These are phyloP conservation scores for Suillus clintonianus DNA, from an alignment of 768 basidiomycete genomes.

Conservation along the genomic window DNA sequence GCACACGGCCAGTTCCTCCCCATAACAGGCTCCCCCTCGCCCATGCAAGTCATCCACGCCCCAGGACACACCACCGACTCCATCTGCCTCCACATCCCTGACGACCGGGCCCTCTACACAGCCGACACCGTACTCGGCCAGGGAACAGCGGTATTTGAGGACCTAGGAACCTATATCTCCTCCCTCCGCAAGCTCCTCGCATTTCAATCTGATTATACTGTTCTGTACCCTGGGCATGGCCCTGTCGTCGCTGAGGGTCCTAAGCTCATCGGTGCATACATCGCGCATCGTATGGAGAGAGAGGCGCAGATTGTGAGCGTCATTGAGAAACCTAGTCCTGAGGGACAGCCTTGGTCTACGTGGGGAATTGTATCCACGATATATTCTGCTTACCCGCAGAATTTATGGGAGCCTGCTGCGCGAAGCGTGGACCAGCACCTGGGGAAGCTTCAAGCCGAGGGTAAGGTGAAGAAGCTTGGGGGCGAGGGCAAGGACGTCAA, in stretches of 20 bases:
- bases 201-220: conserved; percentile 42
- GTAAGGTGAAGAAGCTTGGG: conserved; percentile 48
- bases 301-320: conserved; percentile 74
- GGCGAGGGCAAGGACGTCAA: conserved; percentile 53
- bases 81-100: conserved; percentile 67
- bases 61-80: conserved; percentile 94
- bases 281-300: conserved; percentile 76
- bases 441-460: conserved; percentile 69
- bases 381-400: conserved; percentile 72
- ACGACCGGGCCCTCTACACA: conserved; percentile 80
- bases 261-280: conserved; percentile 67
- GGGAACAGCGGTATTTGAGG: conserved; percentile 87
- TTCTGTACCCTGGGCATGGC: conserved; percentile 90
- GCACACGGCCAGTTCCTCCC: conserved; percentile 53
- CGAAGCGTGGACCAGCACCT: conserved; percentile 70
- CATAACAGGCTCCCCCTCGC: conserved; percentile 27
- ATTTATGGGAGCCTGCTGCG: conserved; percentile 74
- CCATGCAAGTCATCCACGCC: conserved; percentile 73
- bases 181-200: conserved; percentile 62
- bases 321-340: conserved; percentile 40
- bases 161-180: conserved; percentile 68
- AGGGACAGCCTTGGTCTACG: conserved; percentile 50
- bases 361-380: conserved; percentile 65
- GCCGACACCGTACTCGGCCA: conserved; percentile 91
- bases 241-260: conserved; percentile 68